Conservation (phyloP, 192 early-diverging fungal species). For the Dispira simplex region DNA sequence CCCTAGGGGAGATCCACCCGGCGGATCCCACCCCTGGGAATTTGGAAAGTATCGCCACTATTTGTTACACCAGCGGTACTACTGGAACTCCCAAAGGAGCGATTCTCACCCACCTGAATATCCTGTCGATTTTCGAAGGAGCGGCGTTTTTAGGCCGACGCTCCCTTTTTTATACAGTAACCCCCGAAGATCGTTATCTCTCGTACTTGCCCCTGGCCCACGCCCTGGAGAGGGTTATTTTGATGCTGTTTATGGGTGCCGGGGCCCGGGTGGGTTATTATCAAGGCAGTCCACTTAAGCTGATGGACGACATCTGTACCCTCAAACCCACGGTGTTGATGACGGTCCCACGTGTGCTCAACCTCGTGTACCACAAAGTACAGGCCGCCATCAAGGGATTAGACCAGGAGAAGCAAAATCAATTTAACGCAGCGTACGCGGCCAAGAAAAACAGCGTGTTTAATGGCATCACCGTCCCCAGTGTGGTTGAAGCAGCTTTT, state of each 20-base stretch:
- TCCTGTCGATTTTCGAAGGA: slow-evolving; percentile 30
- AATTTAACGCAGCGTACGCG: slow-evolving; percentile 41
- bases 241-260: slow-evolving; percentile 32
- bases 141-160: slow-evolving; percentile 10
- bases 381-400: slow-evolving; percentile 35
- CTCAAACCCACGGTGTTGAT: slow-evolving; percentile 76
- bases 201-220: slow-evolving; percentile 93
- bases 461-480: slow-evolving; percentile 42
- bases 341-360: slow-evolving; percentile 85
- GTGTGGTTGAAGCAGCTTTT: slow-evolving; percentile 72
- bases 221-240: slow-evolving; percentile 59
- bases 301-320: slow-evolving; percentile 72
- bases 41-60: slow-evolving; percentile 45
- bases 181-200: slow-evolving; percentile 18
- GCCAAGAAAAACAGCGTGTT: slow-evolving; percentile 41
- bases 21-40: slow-evolving; percentile 37
- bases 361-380: slow-evolving; percentile 82
- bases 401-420: slow-evolving; percentile 40
- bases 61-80: slow-evolving; percentile 77
- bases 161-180: background rate
- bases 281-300: slow-evolving; percentile 37
- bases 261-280: slow-evolving; percentile 70
- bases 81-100: slow-evolving; percentile 69
- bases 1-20: slow-evolving; percentile 35
- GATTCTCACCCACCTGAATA: slow-evolving; percentile 59